Evolutionary conservation across 2,329 filamentous ascomycete species (phyloP).

Genomic region (Pyrenochaeta sp.): DNA sequence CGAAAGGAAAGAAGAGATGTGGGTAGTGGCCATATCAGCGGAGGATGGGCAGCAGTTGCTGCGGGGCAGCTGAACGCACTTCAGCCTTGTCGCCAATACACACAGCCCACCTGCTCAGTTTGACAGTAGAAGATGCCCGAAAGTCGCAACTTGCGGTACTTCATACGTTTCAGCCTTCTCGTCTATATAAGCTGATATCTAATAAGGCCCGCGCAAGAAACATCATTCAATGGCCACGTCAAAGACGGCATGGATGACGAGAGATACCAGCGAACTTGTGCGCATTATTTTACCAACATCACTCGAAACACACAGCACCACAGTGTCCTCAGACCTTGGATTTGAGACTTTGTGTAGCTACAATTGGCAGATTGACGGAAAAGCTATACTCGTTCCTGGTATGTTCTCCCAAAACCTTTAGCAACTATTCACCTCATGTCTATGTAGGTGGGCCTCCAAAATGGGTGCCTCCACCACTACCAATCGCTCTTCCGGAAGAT

Average conservation of each 20-base stretch:
- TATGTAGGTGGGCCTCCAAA: constrained; percentile 23
- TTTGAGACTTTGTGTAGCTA: constrained; percentile 31
- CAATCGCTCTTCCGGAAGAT: constrained; percentile 17
- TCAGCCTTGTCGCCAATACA: too few relatives aligned
- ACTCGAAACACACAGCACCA: constrained; percentile 8
- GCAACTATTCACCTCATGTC: background rate
- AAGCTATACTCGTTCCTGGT: constrained; percentile 19
- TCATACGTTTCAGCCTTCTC: background rate
- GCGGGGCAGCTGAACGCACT: too few relatives aligned
- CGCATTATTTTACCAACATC: constrained; percentile 14
- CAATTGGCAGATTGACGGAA: constrained; percentile 27
- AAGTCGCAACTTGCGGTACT: background rate
- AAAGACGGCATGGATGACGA: constrained; percentile 25
- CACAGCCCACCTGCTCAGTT: too few relatives aligned
- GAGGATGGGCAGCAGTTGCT: too few relatives aligned
- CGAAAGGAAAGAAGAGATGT: too few relatives aligned
- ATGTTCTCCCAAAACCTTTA: background rate
- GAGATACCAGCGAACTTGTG: constrained; percentile 13
- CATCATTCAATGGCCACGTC: background rate
- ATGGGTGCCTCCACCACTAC: constrained; percentile 23
- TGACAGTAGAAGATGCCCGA: background rate
- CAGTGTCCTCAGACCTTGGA: constrained; percentile 17
- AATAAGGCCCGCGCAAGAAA: background rate
- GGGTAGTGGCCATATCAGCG: too few relatives aligned
- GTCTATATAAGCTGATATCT: background rate